phyloP scores from a whole-genome alignment of 129 eudicot genomes.

The Flaveria trinervia region DNA sequence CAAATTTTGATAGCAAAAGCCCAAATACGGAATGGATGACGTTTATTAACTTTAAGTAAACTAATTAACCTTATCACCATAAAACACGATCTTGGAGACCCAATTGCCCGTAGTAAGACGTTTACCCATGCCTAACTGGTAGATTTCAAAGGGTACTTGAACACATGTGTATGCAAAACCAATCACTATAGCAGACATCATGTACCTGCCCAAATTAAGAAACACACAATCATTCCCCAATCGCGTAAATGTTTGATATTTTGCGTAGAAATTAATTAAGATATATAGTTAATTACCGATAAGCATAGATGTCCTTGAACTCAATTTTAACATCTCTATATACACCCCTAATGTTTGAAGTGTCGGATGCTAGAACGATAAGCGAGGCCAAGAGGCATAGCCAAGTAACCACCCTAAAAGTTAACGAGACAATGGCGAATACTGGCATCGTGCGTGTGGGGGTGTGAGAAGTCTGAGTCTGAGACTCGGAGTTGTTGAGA shows the following conservation, averaged over 20 bases:
- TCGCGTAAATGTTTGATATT: background rate
- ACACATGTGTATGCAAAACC: conserved; percentile 36
- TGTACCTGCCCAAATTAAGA: conserved; percentile 14
- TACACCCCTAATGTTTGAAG: conserved; percentile 15
- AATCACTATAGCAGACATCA: conserved; percentile 34
- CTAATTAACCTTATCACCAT: conserved; percentile 30
- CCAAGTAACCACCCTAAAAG: conserved; percentile 25
- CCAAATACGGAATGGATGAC: background rate
- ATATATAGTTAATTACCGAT: conserved; percentile 28
- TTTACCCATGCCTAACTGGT: conserved; percentile 27
- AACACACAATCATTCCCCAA: background rate
- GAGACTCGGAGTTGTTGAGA: conserved; percentile 4
- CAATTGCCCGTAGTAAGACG: background rate
- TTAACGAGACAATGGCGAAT: conserved; percentile 11
- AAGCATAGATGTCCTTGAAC: conserved; percentile 31
- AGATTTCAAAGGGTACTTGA: conserved; percentile 33
- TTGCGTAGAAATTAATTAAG: background rate
- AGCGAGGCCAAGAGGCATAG: conserved; percentile 33
- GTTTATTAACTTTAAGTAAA: background rate
- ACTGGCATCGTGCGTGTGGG: background rate
- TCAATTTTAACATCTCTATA: conserved; percentile 3
- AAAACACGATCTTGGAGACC: conserved; percentile 21
- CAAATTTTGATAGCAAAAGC: too few species aligned
- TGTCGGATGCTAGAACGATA: conserved; percentile 27
- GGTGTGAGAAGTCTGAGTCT: conserved; percentile 24